phyloP scores from a whole-genome alignment of 371 early-diverging fungal genomes.

The Lichtheimia ramosa region DNA sequence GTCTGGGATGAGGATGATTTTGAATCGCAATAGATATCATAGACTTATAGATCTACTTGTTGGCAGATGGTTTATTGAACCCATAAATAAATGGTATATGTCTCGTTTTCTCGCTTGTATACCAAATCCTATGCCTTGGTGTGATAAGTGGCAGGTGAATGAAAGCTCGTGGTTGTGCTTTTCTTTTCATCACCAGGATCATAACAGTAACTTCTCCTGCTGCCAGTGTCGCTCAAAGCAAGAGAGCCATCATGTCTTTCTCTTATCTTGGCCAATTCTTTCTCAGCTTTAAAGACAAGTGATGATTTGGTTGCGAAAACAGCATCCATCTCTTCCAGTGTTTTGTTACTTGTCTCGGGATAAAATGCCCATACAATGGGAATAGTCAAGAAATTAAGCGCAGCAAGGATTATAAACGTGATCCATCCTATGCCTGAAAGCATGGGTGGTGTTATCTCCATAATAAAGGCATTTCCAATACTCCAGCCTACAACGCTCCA shows the following conservation, averaged over 20 bases:
- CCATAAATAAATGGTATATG: too few relatives aligned
- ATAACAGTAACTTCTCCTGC: slow-evolving; percentile 1
- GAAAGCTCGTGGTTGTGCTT: neutral
- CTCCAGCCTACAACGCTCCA: slow-evolving; percentile 47
- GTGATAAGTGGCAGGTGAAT: too few relatives aligned
- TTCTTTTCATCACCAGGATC: neutral
- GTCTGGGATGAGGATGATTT: too few relatives aligned
- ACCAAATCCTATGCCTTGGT: too few relatives aligned
- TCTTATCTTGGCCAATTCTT: slow-evolving; percentile 21
- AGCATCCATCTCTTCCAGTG: slow-evolving; percentile 38
- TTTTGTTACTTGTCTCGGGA: slow-evolving; percentile 39
- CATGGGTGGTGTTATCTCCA: slow-evolving; percentile 45
- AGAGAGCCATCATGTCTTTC: neutral
- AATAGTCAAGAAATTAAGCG: slow-evolving; percentile 36
- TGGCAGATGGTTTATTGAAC: too few relatives aligned
- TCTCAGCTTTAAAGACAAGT: slow-evolving; percentile 38
- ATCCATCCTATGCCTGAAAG: slow-evolving; percentile 35
- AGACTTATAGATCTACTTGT: too few relatives aligned
- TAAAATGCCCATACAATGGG: slow-evolving; percentile 34
- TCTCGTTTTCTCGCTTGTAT: too few relatives aligned
- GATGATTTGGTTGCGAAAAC: slow-evolving; percentile 39
- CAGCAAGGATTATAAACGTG: slow-evolving; percentile 38
- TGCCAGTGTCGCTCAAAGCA: neutral
- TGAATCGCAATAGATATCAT: too few relatives aligned
- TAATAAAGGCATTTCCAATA: slow-evolving; percentile 37